A percentile compares a stretch with the other conserved stretches of the same genome.
Evolutionary conservation across 2,329 filamentous ascomycete genomes (phyloP).

Genomic region (Knufia fluminis): DNA sequence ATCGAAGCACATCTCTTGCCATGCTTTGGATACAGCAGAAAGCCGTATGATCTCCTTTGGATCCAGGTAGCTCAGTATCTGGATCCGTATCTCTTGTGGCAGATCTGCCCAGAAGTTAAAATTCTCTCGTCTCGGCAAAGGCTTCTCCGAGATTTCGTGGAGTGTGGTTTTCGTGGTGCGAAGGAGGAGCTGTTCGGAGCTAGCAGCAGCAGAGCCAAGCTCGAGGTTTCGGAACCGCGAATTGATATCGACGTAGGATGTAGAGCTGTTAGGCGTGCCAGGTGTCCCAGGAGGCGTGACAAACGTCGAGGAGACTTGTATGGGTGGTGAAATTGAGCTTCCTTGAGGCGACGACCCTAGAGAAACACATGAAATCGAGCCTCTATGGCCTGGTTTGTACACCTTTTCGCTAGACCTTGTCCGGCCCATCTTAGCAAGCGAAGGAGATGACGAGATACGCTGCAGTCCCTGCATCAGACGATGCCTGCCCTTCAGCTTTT

Average conservation of each 20-base stretch:
- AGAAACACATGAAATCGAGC: conserved; percentile 56
- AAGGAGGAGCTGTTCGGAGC: conserved; percentile 56
- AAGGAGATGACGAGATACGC: conserved; percentile 72
- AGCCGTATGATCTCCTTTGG: conserved; percentile 73
- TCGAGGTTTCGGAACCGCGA: conserved; percentile 46
- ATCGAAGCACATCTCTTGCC: conserved; percentile 80
- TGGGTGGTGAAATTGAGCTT: conserved; percentile 46
- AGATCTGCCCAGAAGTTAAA: conserved; percentile 70
- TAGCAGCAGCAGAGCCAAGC: conserved; percentile 27
- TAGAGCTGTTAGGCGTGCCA: conserved; percentile 37
- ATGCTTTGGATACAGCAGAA: conserved; percentile 68
- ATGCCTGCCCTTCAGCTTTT: conserved; percentile 59
- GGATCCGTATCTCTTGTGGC: conserved; percentile 71
- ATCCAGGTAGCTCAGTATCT: conserved; percentile 64
- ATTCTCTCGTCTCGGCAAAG: conserved; percentile 31
- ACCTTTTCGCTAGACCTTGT: conserved; percentile 51
- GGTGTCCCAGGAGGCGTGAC: conserved; percentile 48
- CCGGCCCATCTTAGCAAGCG: conserved; percentile 55
- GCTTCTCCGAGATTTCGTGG: conserved; percentile 24
- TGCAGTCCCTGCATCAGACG: conserved; percentile 65
- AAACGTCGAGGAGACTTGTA: conserved; percentile 47
- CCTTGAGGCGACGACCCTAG: conserved; percentile 46
- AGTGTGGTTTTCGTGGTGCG: conserved; percentile 31
- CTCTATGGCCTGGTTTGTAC: conserved; percentile 54
- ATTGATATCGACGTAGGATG: conserved; percentile 43